Percentiles rank a stretch among this genome's conserved stretches.
phyloP scores from a whole-genome alignment of 805 yeast species.

The Monosporozyma unispora region DNA sequence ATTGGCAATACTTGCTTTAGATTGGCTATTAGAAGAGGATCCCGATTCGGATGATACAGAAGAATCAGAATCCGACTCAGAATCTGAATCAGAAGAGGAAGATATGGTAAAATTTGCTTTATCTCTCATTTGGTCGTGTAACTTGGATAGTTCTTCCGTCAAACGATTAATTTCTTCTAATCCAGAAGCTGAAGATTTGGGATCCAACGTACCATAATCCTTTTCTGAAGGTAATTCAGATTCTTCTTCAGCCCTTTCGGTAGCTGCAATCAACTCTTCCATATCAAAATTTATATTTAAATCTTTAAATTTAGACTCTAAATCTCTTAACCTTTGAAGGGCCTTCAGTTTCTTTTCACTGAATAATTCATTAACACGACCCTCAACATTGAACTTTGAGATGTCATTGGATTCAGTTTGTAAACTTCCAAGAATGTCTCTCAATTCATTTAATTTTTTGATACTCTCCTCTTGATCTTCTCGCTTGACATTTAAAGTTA shows the following conservation, averaged over 20 bases:
- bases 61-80: conserved; percentile 4
- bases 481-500: conserved; percentile 10
- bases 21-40: conserved; percentile 3
- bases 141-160: conserved; percentile 14
- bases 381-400: conserved; percentile 50
- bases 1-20: conserved; percentile 4
- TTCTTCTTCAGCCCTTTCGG: not conserved
- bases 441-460: conserved; percentile 44
- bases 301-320: conserved; percentile 59
- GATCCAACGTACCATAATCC: conserved; percentile 18
- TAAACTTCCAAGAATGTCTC: conserved; percentile 49
- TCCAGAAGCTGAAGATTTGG: conserved; percentile 14
- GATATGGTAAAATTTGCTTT: not conserved
- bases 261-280: conserved; percentile 4
- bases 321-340: conserved; percentile 58
- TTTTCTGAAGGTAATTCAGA: not conserved
- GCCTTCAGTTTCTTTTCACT: conserved; percentile 56
- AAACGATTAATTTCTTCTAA: conserved; percentile 21
- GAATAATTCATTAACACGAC: conserved; percentile 46
- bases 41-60: conserved; percentile 9
- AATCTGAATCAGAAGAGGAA: conserved; percentile 7
- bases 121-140: conserved; percentile 9
- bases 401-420: conserved; percentile 73
- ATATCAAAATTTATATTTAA: conserved; percentile 48
- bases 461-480: conserved; percentile 43